Evolutionary conservation across 768 basidiomycete genomes (phyloP).

Genomic region (Xanthoconium purpureum): DNA sequence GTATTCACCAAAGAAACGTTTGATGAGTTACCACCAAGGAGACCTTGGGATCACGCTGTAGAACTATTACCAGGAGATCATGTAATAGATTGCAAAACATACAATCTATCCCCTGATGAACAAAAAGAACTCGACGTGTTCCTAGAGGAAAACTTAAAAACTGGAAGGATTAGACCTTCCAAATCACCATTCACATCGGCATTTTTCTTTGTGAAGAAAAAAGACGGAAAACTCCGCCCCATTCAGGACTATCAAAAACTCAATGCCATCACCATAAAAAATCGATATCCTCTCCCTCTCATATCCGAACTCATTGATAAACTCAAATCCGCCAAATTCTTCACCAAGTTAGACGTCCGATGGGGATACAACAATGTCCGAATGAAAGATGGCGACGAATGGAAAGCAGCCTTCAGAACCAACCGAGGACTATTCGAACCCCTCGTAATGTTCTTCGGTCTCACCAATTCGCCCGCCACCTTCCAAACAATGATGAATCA

Average conservation of each 20-base stretch:
- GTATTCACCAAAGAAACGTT: not conserved
- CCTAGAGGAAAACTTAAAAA: too few relatives aligned
- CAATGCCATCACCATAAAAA: too few relatives aligned
- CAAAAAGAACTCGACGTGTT: too few relatives aligned
- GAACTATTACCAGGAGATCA: not conserved
- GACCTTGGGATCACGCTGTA: not conserved
- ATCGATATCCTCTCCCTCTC: not conserved
- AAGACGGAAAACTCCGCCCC: too few relatives aligned
- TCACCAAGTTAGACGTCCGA: conserved; percentile 29
- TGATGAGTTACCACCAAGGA: not conserved
- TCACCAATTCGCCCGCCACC: conserved; percentile 8
- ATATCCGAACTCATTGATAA: conserved; percentile 7
- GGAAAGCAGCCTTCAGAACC: conserved; percentile 32
- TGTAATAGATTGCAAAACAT: not conserved
- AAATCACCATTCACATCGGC: too few relatives aligned
- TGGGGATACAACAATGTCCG: conserved; percentile 30
- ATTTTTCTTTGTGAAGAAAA: too few relatives aligned
- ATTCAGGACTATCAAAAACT: too few relatives aligned
- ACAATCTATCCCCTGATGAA: too few relatives aligned
- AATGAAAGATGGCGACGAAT: conserved; percentile 27
- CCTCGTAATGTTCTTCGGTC: not conserved
- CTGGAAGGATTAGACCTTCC: not conserved
- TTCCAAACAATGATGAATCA: conserved; percentile 29
- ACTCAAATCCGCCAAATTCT: too few relatives aligned
- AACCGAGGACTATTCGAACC: not conserved